These are phyloP conservation scores for Handroanthus guayacan DNA, from an alignment of 257 asterid genomes.

Conservation along the genomic window DNA sequence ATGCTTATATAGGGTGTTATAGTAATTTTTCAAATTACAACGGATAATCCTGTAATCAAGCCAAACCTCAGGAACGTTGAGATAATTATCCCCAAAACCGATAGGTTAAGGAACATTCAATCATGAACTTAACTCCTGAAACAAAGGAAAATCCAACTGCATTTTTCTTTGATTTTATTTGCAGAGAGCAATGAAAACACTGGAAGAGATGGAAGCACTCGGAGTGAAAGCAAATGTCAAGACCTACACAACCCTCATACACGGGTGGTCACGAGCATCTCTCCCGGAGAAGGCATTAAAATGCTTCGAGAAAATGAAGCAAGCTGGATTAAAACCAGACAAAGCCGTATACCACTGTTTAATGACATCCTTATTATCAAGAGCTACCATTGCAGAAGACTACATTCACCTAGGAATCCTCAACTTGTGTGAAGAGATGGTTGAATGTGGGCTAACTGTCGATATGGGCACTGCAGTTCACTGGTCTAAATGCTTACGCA, in stretches of 20 bases:
- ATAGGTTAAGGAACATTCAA: too few species aligned
- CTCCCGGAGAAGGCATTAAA: conserved; percentile 94
- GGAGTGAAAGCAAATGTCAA: conserved; percentile 85
- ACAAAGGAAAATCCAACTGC: too few species aligned
- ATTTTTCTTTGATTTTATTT: not conserved
- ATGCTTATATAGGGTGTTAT: not conserved
- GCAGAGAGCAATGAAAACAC: conserved; percentile 80
- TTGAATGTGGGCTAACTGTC: conserved; percentile 57
- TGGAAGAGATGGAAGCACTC: conserved; percentile 79
- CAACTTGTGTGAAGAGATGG: conserved; percentile 77
- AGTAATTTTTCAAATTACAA: not conserved
- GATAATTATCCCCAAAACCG: too few species aligned
- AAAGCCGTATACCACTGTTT: conserved; percentile 95
- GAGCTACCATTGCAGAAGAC: conserved; percentile 89
- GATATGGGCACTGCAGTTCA: conserved; percentile 99
- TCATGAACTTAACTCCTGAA: too few species aligned
- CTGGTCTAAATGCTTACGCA: conserved; percentile 86
- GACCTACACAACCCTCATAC: conserved; percentile 90
- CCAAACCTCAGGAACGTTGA: too few species aligned
- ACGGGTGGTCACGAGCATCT: conserved; percentile 97
- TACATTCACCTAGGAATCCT: conserved; percentile 69
- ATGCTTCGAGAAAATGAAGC: conserved; percentile 92
- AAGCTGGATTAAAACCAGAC: conserved; percentile 75
- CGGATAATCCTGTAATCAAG: not conserved
- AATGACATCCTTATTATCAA: conserved; percentile 85